Evolutionary conservation across 2,329 filamentous ascomycete genomes (phyloP), one percentile per base, ranked within the genome.

Genomic region (Alternaria brassicae): DNA sequence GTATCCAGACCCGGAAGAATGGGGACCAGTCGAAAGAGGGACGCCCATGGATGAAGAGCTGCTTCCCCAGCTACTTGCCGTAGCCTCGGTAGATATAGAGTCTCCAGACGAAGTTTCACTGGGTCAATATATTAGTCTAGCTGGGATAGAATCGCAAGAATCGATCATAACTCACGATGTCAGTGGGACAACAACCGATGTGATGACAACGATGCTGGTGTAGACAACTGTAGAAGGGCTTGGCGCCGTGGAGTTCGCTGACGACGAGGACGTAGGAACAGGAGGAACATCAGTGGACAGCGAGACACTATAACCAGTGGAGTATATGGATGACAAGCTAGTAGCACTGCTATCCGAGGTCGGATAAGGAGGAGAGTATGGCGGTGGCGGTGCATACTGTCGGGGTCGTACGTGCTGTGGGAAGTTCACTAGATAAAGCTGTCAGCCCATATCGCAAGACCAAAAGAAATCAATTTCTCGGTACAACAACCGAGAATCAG

Each of bases 381-480:
- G 48, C 15, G 67, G 68, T 27, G 69, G 65, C 8, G 64, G 58
- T 12, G 58, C 41, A 42, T 72, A 69, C 42, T 68, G 59, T 13
- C 69, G 65, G 17, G 65, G 65, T n/a, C 60, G 58, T 36, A 66
- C 61, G 48, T 61, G 64, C 21, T 59, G 57, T 15, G 54, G 59
- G n/a, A 68, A 48, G 42, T 50, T 65, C 2, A 64, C 69, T 70
- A 28, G 3, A n/a, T 1, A 15, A n/a, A 10, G 6, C 3, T 32
- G 27, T 62, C n/a, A 56, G 51, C 17, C 15, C 13, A 42, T 36
- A 10, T 44, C 34, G 19, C 1, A 41, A 48, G 2, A 48, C 21
- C 9, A 34, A 10, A 25, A 34, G 15, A n/a, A 36, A 10, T 9
- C 15, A 17, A 13, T 13, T 4, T 21, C 34, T 8, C 13, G 2